These are phyloP conservation scores for Salvia splendens DNA, from an alignment of 257 asterid genomes.

Conservation along the genomic window DNA sequence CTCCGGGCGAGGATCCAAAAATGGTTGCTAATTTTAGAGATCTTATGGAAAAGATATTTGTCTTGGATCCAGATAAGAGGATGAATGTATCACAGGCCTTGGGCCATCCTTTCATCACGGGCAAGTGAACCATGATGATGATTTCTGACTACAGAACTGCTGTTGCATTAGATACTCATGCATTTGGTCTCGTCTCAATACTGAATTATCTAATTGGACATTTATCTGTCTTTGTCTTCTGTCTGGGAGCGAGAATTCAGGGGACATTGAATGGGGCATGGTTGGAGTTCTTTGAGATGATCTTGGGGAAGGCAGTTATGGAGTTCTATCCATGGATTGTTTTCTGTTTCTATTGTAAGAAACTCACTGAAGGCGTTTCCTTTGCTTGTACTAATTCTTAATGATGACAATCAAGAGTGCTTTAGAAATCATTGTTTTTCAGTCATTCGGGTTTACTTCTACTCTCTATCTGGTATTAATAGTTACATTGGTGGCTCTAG, in stretches of 20 bases:
- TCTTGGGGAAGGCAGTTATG: slow-evolving; percentile 65
- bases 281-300: slow-evolving; percentile 55
- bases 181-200: slow-evolving; percentile 54
- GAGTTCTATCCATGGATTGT: slow-evolving; percentile 89
- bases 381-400: slow-evolving; percentile 67
- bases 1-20: slow-evolving; percentile 94
- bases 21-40: slow-evolving; percentile 89
- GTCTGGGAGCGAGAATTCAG: slow-evolving; percentile 60
- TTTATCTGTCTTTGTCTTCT: slow-evolving; percentile 72
- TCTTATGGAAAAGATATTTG: slow-evolving; percentile 83
- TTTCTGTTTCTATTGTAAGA: slow-evolving; percentile 98
- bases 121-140: slow-evolving; percentile 96
- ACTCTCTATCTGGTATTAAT: slow-evolving; percentile 39
- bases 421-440: slow-evolving; percentile 34
- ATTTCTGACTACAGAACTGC: slow-evolving; percentile 72
- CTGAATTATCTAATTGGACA: slow-evolving; percentile 79
- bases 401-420: slow-evolving; percentile 56
- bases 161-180: slow-evolving; percentile 69
- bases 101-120: slow-evolving; percentile 99
- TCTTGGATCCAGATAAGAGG: slow-evolving; percentile 97
- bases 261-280: slow-evolving; percentile 47
- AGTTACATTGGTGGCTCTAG: slow-evolving; percentile 41
- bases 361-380: slow-evolving; percentile 78
- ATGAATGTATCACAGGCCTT: slow-evolving; percentile 90
- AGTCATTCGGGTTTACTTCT: slow-evolving; percentile 30